Evolutionary conservation across 202 grass and related monocot genomes (phyloP).

Genomic region (Elaeis oleifera): DNA sequence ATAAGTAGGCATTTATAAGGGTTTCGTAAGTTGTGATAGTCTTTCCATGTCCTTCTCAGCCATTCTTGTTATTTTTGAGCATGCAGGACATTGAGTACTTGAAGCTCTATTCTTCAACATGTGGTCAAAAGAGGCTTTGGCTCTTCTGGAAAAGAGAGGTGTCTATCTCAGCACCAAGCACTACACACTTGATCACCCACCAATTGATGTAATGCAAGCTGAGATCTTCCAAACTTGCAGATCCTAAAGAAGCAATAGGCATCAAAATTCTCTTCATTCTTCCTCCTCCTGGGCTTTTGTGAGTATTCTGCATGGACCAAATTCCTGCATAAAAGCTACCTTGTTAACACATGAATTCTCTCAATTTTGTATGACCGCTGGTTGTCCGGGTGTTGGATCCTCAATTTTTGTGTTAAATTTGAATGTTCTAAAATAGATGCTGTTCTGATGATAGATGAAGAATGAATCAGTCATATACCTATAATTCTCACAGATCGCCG

Average conservation of each 20-base stretch:
- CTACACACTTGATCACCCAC: slow-evolving; percentile 64
- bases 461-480: too few species aligned
- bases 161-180: slow-evolving; percentile 61
- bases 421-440: too few species aligned
- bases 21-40: not conserved
- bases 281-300: too few species aligned
- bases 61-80: not conserved
- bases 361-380: too few species aligned
- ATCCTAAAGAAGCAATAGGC: slow-evolving; percentile 17
- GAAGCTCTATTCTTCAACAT: slow-evolving; percentile 76
- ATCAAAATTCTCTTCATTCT: too few species aligned
- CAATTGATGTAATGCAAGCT: slow-evolving; percentile 64
- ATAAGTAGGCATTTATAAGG: not conserved
- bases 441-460: too few species aligned
- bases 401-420: too few species aligned
- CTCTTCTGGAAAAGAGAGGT: slow-evolving; percentile 63
- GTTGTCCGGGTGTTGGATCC: too few species aligned
- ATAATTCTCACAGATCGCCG: too few species aligned
- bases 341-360: too few species aligned
- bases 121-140: slow-evolving; percentile 49
- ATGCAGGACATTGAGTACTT: slow-evolving; percentile 75
- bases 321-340: too few species aligned
- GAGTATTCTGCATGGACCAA: too few species aligned
- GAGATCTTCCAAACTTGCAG: slow-evolving; percentile 79
- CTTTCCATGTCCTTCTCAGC: not conserved